Evolutionary conservation across 768 basidiomycete genomes (phyloP).

Genomic region (Saitozyma podzolica): DNA sequence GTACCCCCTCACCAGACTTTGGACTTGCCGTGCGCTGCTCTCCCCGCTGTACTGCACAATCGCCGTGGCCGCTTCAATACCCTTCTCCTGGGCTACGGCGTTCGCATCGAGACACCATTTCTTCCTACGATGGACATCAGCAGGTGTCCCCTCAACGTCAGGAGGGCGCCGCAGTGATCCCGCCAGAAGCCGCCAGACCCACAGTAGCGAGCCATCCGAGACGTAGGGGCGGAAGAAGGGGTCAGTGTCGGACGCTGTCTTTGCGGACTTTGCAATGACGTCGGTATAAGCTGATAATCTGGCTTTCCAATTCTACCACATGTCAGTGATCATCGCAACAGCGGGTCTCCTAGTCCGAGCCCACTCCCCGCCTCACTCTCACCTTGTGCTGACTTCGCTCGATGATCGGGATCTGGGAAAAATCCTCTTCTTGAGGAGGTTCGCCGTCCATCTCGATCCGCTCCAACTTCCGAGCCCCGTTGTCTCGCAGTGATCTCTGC

Average conservation of each 20-base stretch:
- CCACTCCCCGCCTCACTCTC: neutral
- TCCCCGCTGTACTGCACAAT: slow-evolving; percentile 91
- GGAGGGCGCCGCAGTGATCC: neutral
- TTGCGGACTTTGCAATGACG: slow-evolving; percentile 80
- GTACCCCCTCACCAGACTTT: no score
- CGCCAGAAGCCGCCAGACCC: slow-evolving; percentile 5
- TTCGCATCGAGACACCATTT: slow-evolving; percentile 87
- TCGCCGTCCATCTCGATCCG: slow-evolving; percentile 67
- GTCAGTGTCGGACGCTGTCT: slow-evolving; percentile 87
- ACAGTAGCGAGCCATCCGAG: slow-evolving; percentile 69
- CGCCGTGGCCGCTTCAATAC: slow-evolving; percentile 79
- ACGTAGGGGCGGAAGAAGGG: slow-evolving; percentile 89
- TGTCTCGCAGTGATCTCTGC: neutral
- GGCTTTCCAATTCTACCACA: slow-evolving; percentile 90
- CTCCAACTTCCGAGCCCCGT: neutral
- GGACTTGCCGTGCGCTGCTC: slow-evolving; percentile 63
- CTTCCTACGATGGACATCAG: slow-evolving; percentile 55
- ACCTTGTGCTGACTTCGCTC: slow-evolving; percentile 83
- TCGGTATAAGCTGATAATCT: slow-evolving; percentile 88
- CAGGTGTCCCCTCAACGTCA: neutral
- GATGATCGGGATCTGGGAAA: slow-evolving; percentile 70
- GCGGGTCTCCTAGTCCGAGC: neutral
- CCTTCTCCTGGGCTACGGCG: slow-evolving; percentile 97
- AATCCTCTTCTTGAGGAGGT: slow-evolving; percentile 91
- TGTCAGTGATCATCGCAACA: neutral